Conservation (phyloP, 2,329 filamentous ascomycete genomes). For the Tolypocladium amazonense region DNA sequence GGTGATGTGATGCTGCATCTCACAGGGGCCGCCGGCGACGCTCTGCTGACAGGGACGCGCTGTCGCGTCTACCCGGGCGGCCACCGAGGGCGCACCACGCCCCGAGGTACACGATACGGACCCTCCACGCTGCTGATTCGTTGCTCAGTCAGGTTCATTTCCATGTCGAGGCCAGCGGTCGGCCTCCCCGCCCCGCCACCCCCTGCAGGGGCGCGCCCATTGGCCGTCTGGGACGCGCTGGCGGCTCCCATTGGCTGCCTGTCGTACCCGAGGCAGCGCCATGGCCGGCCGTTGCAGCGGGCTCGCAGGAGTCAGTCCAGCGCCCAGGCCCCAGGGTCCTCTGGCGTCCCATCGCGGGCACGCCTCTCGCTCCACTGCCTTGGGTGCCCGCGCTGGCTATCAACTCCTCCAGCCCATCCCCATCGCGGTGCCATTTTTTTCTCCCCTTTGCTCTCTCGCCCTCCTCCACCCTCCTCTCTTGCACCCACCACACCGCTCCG, state of each 20-base stretch:
- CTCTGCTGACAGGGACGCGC: neutral
- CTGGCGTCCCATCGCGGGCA: neutral
- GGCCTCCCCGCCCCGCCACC: neutral
- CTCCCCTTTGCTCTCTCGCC: slow-evolving; percentile 15
- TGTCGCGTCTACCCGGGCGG: neutral
- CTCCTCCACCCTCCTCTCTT: slow-evolving; percentile 12
- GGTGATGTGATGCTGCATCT: neutral
- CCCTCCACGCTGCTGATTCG: neutral
- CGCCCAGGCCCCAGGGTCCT: neutral
- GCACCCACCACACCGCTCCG: slow-evolving; percentile 19
- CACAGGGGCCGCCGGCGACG: neutral
- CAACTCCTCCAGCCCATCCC: slow-evolving; percentile 3
- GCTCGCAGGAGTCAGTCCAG: neutral
- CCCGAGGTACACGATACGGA: neutral
- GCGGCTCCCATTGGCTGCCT: neutral
- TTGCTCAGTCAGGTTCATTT: neutral
- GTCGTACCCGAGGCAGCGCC: neutral
- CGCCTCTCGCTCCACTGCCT: no score
- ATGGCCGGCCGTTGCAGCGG: neutral
- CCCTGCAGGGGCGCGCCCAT: neutral
- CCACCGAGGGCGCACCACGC: neutral
- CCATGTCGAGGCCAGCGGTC: neutral
- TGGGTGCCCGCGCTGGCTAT: neutral
- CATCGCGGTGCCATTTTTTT: slow-evolving; percentile 15
- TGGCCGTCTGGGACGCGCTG: neutral